Base-by-base conservation (phyloP, 805 yeast species). In the Candida anglica region DNA sequence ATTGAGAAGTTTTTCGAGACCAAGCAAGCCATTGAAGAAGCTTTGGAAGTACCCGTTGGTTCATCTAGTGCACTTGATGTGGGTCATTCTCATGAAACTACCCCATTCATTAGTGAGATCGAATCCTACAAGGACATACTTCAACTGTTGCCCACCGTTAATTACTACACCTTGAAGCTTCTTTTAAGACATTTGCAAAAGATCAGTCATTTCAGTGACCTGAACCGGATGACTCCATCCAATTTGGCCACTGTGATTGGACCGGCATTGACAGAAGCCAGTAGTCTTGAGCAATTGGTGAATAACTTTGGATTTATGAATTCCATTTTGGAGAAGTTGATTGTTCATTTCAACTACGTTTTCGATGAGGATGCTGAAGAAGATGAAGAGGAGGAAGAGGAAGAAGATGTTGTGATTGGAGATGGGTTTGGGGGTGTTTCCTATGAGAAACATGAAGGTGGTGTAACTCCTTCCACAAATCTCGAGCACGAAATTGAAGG, bases 211-310 rank as follows among this genome's bases (percentile, higher is more conserved):
- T 79, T 77, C 49, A 79, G 81, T 28, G 79, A 74, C 8, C 63
- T 61, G 30, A 91, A 91, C 60, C 80, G 80, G 53, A 91, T 91
- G 98, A 86, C 82, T 36, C 77, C 95, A 3, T 80, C 87, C 2
- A 91, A 91, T 52, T 62, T 91, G 49, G 95, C 96, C 4, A 91
- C 94, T 36, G 96, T 91, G 5, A 82, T 91, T 42, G 81, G 80
- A 2, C 81, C 81, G 1, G 73, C 78, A 3, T 64, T 76, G 35
- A 73, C 78, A 4, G 81, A 76, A 42, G 77, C 79, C 10, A 65
- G 75, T 40, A 60, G 52, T 27, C 69, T 77, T 29, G 75, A 71
- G 14, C 53, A 66, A 10, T 53, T 71, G 43, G 61, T 67, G 15
- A 64, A 60, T 35, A 69, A 63, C 39, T 75, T 76, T 51, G 81